Base-by-base conservation (phyloP, 345 rosid genomes). In the Ricinus communis region DNA sequence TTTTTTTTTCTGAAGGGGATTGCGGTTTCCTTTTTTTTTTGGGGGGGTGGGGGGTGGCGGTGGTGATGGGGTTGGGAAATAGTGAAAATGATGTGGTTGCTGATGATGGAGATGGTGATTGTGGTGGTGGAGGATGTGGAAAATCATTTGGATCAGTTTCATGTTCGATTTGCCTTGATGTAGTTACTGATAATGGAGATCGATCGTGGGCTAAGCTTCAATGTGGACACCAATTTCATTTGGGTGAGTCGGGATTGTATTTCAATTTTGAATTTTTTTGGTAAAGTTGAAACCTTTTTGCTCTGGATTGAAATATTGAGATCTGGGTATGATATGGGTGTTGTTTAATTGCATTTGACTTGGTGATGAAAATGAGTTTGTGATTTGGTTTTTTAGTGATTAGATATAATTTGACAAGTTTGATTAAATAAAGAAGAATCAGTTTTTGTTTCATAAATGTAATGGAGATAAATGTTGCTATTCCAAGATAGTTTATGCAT, bases 201-300 rank as follows among this genome's bases (percentile, higher is more conserved):
- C 97, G 99, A 57, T 85, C 98, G 1, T 90, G 91, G 99, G 97
- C 98, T 38, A 95, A 90, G 82, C 98, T 95, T 80, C 98, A 92
- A 80, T 95, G 99, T 43, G 97, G 93, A 38, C 99, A 95, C 40
- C 91, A 81, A 71, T 95, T 95, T 62, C 99, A 95, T 82, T 76
- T 95, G 65, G 99, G 99, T 94, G 62, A 73, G 85, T 59, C n/a
- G 36, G 56, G 27, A 71, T 41, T 51, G 24, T 2, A 51, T 65
- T 54, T 71, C 5, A 0, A 30, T 52, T 25, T 69, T 68, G 25
- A 30, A 16, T 46, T 15, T 15, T 31, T 58, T 9, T n/a, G 52
- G 0, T 49, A 16, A 22, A 54, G 8, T 62, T 63, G 7, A 24
- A 1, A 30, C 1, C 19, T 19, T 9, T 36, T 24, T 31, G 10